Base-by-base conservation (phyloP, 768 basidiomycete genomes). In the Rhodosporidiobolus sp. region DNA sequence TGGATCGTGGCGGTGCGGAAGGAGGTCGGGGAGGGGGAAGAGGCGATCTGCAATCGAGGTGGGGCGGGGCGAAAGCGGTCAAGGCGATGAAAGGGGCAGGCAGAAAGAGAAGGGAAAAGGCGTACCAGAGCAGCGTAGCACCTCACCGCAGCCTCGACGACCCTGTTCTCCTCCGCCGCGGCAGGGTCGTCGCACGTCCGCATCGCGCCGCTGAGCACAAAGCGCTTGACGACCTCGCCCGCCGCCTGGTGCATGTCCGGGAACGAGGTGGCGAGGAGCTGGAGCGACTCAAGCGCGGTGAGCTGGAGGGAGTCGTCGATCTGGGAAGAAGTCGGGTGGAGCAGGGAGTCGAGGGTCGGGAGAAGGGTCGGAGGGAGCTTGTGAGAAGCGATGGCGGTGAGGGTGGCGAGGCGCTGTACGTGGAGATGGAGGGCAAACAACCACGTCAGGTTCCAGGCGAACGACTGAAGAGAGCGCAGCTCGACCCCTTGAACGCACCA, bases 1-100 rank as follows among this genome's bases (percentile, higher is more conserved):
- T 98, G 97, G 88, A 97, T 90, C 76, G 94, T 92, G 7, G 94
- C 94, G 89, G 79, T 91, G 86, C 49, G 93, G 85, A 79, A 94
- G 75, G 93, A 90, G 54, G 90, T 91, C 24, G 90, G 89, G 24
- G 90, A 28, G 35, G 28, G 62, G 26, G 60, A 17, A 34, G 22
- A 17, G 20, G 55, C 14, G 55, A 38, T 35, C 55, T 34, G 55
- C 12, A 17, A 48, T 8, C 10, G 19, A 30, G 19, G 17, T 11
- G 3, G 88, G 50, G 92, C 83, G 91, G 93, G 63, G n/a, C n/a
- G n/a, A n/a, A n/a, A n/a, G n/a, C n/a, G n/a, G n/a, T n/a, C n/a
- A n/a, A n/a, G n/a, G n/a, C n/a, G 71, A 50, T 57, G 56, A 28
- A 7, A 20, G 58, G 14, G 54, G 38, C 38, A 22, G 49, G 32